Evolutionary conservation across 2,329 filamentous ascomycete species (phyloP).

Genomic region (Fusarium poae): DNA sequence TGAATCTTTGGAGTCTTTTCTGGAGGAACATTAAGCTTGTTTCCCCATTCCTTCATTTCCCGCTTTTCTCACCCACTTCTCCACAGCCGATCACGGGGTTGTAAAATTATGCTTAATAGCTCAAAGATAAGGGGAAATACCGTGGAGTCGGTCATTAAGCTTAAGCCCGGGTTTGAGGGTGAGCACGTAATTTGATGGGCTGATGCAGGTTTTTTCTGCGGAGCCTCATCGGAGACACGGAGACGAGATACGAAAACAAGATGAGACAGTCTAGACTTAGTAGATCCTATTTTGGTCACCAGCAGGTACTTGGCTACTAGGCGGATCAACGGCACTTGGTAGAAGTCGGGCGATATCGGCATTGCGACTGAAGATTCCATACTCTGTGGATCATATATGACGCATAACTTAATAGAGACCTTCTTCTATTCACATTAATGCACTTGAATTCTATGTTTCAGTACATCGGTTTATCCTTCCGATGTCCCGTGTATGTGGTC

Average conservation of each 20-base stretch:
- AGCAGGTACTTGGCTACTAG: background rate
- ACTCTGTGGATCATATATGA: background rate
- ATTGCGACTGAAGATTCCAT: background rate
- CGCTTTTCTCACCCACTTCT: slow-evolving; percentile 6
- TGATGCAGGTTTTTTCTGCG: slow-evolving; percentile 2
- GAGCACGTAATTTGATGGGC: slow-evolving; percentile 7
- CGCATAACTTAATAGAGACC: background rate
- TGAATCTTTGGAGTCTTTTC: too few species aligned
- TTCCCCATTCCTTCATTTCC: slow-evolving; percentile 11
- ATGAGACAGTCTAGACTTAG: background rate
- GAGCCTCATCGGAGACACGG: slow-evolving; percentile 23
- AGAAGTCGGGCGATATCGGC: slow-evolving; percentile 18
- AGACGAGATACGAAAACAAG: slow-evolving; percentile 16
- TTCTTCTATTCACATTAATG: background rate
- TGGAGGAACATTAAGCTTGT: slow-evolving; percentile 19
- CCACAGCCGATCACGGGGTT: slow-evolving; percentile 18
- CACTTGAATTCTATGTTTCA: background rate
- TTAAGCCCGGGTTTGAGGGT: background rate
- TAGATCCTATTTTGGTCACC: background rate
- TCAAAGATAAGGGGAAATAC: slow-evolving; percentile 28
- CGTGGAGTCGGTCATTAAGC: slow-evolving; percentile 10
- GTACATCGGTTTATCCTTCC: background rate
- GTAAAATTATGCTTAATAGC: slow-evolving; percentile 34
- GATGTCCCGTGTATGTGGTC: background rate
- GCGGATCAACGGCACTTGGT: background rate